Evolutionary conservation across 495 filamentous ascomycete species (phyloP), one percentile per base, ranked within the genome.

Genomic region (Ramalina peruviana): DNA sequence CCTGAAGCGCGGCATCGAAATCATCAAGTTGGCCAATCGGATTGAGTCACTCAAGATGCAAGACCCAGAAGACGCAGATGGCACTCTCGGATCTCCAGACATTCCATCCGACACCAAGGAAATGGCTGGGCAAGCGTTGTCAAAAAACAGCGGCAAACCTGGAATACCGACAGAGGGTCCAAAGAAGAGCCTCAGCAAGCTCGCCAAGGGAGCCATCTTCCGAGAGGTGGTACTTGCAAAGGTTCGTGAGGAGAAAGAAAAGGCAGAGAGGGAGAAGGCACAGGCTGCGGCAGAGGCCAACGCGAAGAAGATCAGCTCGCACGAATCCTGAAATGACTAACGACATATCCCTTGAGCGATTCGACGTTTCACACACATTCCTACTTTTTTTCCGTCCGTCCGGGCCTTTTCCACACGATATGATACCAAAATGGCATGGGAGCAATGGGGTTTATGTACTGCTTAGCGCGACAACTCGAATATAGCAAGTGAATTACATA

Each of bases 11-110:
- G 92, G 92, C 59, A 94, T 99, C 68, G 90, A 97, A 67, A 81
- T 94, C 63, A 86, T 97, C 70, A 95, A 94, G 67, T 77, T 99
- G 27, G 80, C 87, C 54, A 97, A 97, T 71, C 87, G 93, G 54
- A 99, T 99, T 69, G 90, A 95, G 62, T 78, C 86, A 16, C 82
- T 99, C 67, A 94, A 87, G 71, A 88, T 95, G 76, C 85, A 92
- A 65, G 92, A 94, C 57, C 88, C 94, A 40, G 88, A 93, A 40
- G 78, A 80, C 19, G 86, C 85, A 17, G 78, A 82, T 48, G 77
- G 80, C 46, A 80, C 85, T 44, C 79, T 83, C 10, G 72, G 70
- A 23, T 69, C 79, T 53, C 64, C 79, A 19, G 79, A 78, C 47
- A 65, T 81, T 48, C 81, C 81, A 4, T 74, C 79, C 41, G 78